Base-by-base conservation (phyloP, 495 filamentous ascomycete species). In the Penicillium lividum region DNA sequence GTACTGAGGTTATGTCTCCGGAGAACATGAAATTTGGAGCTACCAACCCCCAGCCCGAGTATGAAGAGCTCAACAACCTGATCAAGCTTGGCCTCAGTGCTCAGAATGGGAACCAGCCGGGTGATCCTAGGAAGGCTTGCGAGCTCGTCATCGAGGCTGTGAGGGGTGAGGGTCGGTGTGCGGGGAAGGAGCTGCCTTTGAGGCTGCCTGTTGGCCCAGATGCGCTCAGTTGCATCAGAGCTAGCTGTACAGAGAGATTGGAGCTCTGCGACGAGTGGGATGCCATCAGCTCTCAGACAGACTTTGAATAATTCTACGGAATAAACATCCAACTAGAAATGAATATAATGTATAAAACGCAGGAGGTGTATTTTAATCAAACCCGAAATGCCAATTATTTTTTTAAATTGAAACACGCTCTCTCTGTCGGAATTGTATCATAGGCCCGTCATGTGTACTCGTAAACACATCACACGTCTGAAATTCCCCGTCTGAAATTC, bases 211-310 rank as follows among this genome's bases (percentile, higher is more conserved):
- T 53, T 11, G 51, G 51, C 6, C 2, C n/a, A 2, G 51, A 53
- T 42, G 34, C 31, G 7, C 6, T 53, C 18, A 22, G 1, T 5
- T n/a, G 7, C 0, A 53, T 53, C 5, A 33, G 33, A n/a, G 11
- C 11, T 16, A 29, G 7, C n/a, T n/a, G 11, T 7, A 8, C 25
- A 5, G 51, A 22, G 18, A 53, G 5, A 7, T 54, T 46, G 38
- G 28, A 5, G 13, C 8, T 54, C 8, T 45, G 38, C 33, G 40
- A n/a, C 31, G 52, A 53, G 34, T 53, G 33, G 33, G 48, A 51
- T 11, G 34, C 9, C 3, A 38, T 38, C 15, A 38, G 1, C 9
- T 38, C 34, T 11, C 4, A 38, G 9, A 38, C 34, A 11, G 13
- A 38, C 13, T 3, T 38, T 11, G 34, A 38, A 31, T 4, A 31